Conservation (phyloP, 2,329 filamentous ascomycete genomes). For the Aspergillus tanneri region DNA sequence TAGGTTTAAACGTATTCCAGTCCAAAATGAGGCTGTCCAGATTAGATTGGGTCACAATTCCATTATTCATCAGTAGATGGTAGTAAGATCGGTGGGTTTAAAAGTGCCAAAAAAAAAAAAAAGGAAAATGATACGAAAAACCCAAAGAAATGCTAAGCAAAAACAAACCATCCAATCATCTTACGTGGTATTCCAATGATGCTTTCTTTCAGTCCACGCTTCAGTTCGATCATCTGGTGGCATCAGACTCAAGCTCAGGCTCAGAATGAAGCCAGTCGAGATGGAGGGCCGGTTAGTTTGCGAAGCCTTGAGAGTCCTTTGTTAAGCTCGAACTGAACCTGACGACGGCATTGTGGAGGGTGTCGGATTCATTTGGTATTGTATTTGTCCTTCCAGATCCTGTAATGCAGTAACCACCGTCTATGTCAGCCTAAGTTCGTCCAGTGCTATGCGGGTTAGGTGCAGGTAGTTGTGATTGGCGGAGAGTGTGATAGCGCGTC, state of each 20-base stretch:
- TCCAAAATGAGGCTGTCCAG: constrained; percentile 6
- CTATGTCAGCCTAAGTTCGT: constrained; percentile 23
- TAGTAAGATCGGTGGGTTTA: neutral
- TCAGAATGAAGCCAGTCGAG: too few relatives aligned
- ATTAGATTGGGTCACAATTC: neutral
- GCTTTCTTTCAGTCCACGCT: neutral
- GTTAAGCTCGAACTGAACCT: neutral
- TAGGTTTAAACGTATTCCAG: neutral
- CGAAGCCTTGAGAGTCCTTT: too few relatives aligned
- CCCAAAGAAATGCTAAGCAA: neutral
- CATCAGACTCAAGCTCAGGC: too few relatives aligned
- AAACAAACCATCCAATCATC: neutral
- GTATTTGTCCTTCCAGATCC: constrained; percentile 99
- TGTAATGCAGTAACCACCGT: constrained; percentile 37
- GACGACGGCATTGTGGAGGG: too few relatives aligned
- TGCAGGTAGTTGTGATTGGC: constrained; percentile 19
- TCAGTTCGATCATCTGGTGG: neutral
- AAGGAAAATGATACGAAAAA: neutral
- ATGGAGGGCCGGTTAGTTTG: too few relatives aligned
- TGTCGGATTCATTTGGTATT: constrained; percentile 47
- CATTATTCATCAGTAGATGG: neutral
- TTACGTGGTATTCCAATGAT: neutral
- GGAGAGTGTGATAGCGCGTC: constrained; percentile 13
- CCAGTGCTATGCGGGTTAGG: neutral
- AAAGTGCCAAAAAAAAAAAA: neutral